Percentiles rank a stretch among this genome's conserved stretches.
phyloP scores from a whole-genome alignment of 179 eudicot genomes.

The Gypsophila paniculata region DNA sequence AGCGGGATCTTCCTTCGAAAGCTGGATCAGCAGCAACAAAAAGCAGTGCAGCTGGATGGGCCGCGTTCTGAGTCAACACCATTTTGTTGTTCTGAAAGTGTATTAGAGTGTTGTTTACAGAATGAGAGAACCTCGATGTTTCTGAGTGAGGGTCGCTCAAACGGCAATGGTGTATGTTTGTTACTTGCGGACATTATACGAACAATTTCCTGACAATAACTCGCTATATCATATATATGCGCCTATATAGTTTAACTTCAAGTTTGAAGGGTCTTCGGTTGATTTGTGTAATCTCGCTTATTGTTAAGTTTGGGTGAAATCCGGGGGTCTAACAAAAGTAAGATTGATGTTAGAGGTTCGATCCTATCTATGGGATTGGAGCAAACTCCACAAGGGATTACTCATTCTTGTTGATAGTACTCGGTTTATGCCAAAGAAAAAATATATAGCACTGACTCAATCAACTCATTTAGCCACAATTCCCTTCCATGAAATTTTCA shows the following conservation, averaged over 20 bases:
- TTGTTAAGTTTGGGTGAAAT: neutral
- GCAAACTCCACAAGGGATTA: no score
- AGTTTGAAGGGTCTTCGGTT: conserved; percentile 6
- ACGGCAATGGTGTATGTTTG: conserved; percentile 16
- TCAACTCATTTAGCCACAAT: no score
- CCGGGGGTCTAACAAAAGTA: no score
- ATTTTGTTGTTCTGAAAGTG: neutral
- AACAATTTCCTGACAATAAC: conserved; percentile 24
- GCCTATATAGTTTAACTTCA: conserved; percentile 7
- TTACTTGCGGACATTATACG: conserved; percentile 14
- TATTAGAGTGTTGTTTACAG: conserved; percentile 30
- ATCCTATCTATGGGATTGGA: no score
- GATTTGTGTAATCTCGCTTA: neutral
- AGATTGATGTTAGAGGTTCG: no score
- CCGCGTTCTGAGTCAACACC: conserved; percentile 62
- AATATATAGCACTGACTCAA: no score
- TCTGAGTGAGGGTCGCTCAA: conserved; percentile 23
- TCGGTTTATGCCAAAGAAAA: no score
- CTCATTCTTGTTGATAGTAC: no score
- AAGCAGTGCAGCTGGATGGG: conserved; percentile 92
- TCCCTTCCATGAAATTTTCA: no score
- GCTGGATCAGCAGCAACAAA: conserved; percentile 63
- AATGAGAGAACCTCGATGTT: conserved; percentile 15
- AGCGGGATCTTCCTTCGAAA: conserved; percentile 78
- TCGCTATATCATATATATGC: conserved; percentile 17